Base-by-base conservation (phyloP, 1,284 basidiomycete genomes). In the Sutorius eximius region DNA sequence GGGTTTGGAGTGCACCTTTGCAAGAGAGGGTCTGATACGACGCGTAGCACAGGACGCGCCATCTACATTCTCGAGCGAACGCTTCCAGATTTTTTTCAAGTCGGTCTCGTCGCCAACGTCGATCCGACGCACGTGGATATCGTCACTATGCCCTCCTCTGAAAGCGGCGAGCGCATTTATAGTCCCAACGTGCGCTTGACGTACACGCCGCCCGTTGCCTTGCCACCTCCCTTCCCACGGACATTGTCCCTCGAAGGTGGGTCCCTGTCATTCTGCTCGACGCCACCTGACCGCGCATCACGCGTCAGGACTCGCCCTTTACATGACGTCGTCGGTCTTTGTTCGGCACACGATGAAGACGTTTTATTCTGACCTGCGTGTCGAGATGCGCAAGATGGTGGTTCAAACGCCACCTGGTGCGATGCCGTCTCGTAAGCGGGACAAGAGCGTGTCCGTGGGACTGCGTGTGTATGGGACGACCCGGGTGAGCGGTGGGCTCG, bases 331-430 rank as follows among this genome's bases (percentile, higher is more conserved):
- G 0, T 82, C 87, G 3, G 78, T 80, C 3, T 82, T 91, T 59
- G 71, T 91, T 24, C 78, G 86, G 22, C 87, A 87, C 59, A 86
- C 87, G 5, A 78, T 91, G 62, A 86, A 83, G 61, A 83, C 89
- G 8, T 70, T 91, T 15, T 89, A 89, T 65, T 79, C 83, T 15
- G 82, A 89, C 64, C 70, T 89, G 38, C 69, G 66, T 5, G 79
- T 91, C 34, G 75, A 77, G 37, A 70, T 88, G 30, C 75, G 73
- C 18, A 83, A 79, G 63, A 64, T 83, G 38, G 65, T 68, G 0
- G 72, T 85, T 15, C 55, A 63, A 40, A 30, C 59, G 38, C 40
- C 60, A 51, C 41, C n/a, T 8, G 34, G 5, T 27, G 37, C n/a
- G 22, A 29, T 38, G 33, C 40, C 18, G 43, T 52, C 53, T 16